Percentiles rank a stretch among this genome's conserved stretches.
Evolutionary conservation across 1,139 yeast genomes (phyloP).

Genomic region (Casaregolazyma suthepensis): DNA sequence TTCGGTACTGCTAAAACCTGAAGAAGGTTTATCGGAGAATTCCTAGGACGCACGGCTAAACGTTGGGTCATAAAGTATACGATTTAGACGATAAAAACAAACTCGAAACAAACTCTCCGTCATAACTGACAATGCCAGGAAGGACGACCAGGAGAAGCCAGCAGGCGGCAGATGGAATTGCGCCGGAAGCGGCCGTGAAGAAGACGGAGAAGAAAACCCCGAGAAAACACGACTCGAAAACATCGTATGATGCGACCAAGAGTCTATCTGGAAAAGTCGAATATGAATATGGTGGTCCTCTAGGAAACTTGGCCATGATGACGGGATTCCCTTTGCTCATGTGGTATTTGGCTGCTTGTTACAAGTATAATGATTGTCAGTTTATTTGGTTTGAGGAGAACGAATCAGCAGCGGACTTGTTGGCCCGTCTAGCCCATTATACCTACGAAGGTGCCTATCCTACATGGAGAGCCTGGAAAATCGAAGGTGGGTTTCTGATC

Average conservation of each 20-base stretch:
- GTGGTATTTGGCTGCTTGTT: conserved; percentile 96
- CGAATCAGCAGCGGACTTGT: conserved; percentile 56
- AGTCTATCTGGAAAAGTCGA: conserved; percentile 17
- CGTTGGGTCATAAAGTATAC: background rate
- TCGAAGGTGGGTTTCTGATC: conserved; percentile 65
- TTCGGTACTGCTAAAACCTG: background rate
- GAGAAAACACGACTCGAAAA: conserved; percentile 3
- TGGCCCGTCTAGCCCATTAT: conserved; percentile 39
- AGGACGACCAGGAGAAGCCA: background rate
- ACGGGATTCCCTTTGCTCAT: conserved; percentile 83
- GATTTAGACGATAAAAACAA: background rate
- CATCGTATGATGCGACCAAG: conserved; percentile 19
- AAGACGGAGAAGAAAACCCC: background rate
- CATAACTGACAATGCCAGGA: background rate
- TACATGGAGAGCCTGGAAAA: conserved; percentile 54
- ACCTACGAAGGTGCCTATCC: conserved; percentile 64
- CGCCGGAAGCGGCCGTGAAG: background rate
- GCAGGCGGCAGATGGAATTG: background rate
- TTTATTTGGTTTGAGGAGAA: conserved; percentile 62
- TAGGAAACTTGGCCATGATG: conserved; percentile 94
- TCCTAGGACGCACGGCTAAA: background rate
- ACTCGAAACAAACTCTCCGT: background rate
- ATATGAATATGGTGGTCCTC: conserved; percentile 90
- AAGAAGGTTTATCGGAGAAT: background rate
- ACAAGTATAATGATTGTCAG: conserved; percentile 67